phyloP scores from a whole-genome alignment of 345 rosid genomes.

The Acer yangbiense region DNA sequence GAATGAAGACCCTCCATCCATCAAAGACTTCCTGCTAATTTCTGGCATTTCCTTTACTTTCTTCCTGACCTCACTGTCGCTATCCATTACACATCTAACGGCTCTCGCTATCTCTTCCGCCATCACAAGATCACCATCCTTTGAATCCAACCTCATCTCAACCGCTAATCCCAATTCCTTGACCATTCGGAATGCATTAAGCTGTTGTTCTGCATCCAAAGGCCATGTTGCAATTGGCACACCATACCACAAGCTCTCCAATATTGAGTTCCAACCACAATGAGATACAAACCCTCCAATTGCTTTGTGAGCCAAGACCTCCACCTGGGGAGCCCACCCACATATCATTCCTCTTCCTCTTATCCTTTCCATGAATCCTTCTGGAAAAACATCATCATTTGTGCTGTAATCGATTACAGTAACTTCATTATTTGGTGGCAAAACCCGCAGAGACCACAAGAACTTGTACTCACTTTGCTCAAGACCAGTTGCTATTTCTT shows the following conservation, averaged over 20 bases:
- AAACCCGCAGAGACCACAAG: conserved; percentile 32
- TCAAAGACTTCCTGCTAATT: neutral
- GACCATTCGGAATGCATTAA: conserved; percentile 46
- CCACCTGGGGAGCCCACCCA: conserved; percentile 48
- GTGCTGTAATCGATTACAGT: neutral
- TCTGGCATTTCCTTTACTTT: neutral
- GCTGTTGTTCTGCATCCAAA: conserved; percentile 50
- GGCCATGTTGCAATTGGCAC: conserved; percentile 54
- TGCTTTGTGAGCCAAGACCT: conserved; percentile 37
- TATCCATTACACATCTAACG: conserved; percentile 11
- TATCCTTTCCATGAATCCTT: conserved; percentile 33
- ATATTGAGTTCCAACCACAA: conserved; percentile 51
- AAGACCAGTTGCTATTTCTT: conserved; percentile 48
- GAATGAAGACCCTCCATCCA: conserved; percentile 46
- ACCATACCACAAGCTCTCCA: conserved; percentile 54
- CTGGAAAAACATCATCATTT: conserved; percentile 25
- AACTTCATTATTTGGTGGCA: conserved; percentile 3
- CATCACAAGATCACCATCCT: conserved; percentile 20
- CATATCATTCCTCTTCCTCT: conserved; percentile 25
- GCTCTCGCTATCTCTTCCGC: conserved; percentile 46
- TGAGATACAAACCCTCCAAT: conserved; percentile 50
- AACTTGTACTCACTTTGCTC: conserved; percentile 38
- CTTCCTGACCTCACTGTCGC: neutral
- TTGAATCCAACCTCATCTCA: conserved; percentile 39
- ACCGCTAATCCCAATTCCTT: conserved; percentile 41